Evolutionary conservation across 352 stramenopile species (phyloP), one percentile per base, ranked within the genome.

Genomic region (Phytophthora vignae): DNA sequence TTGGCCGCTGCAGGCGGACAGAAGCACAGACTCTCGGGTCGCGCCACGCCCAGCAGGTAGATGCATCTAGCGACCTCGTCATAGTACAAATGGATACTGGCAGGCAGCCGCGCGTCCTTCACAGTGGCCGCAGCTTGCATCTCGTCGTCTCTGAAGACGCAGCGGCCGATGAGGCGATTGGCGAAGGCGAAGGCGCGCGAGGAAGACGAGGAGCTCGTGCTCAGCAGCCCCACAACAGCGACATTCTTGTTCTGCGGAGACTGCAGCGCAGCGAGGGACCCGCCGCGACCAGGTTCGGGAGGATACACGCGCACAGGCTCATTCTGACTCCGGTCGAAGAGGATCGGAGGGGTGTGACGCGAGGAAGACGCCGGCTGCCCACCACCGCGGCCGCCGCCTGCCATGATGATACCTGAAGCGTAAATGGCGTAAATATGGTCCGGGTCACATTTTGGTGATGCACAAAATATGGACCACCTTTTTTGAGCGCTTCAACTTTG

Each of bases 231-330:
- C 10, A 94, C 73, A 31, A 91, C 76, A 0, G 81, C 77, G 0
- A 27, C 22, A 3, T 73, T 64, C 56, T 82, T 82, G 60, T 54
- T 56, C 44, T 85, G 83, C 27, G 92, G 60, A 38, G 73, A 77
- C 63, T 91, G 82, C n/a, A 85, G 57, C 29, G 40, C 71, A 36
- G 44, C 49, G 1, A 65, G 71, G 31, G n/a, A 40, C 10, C 31
- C 70, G 14, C 44, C 54, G 33, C 31, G 77, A 21, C 65, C 64
- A 54, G 66, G 31, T 8, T 77, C 73, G 17, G 78, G 72, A 12
- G 87, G 87, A 62, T 89, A 94, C 59, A 94, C 75, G 19, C 83
- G 84, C 22, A 91, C 71, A 11, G 83, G 87, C n/a, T 76, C 71
- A 58, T 83, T 87, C 22, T 68, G 50, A 33, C 48, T 72, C 44